phyloP scores from a whole-genome alignment of 1,139 yeast species.

The Magnusiomyces ingens region DNA sequence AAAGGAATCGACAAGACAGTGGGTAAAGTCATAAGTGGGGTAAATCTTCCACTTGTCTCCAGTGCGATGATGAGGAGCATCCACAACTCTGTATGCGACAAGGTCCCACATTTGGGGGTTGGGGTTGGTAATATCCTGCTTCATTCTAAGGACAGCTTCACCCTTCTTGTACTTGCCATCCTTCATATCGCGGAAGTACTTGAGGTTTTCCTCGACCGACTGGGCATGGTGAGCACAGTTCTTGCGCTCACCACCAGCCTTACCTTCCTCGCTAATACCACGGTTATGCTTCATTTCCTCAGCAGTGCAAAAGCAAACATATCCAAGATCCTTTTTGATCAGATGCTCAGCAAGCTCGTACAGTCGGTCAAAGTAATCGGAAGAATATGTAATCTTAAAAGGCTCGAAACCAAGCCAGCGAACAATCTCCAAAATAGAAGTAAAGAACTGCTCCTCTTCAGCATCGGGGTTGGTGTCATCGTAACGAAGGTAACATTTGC shows the following conservation, averaged over 20 bases:
- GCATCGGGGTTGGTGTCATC: constrained; percentile 97
- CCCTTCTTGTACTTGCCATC: constrained; percentile 86
- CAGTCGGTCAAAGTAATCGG: constrained; percentile 88
- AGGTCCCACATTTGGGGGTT: constrained; percentile 99
- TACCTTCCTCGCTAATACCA: constrained; percentile 87
- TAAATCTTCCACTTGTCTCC: constrained; percentile 96
- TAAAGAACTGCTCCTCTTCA: constrained; percentile 88
- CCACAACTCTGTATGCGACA: constrained; percentile 92
- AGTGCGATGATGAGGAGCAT: constrained; percentile 92
- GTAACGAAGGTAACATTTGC: constrained; percentile 88
- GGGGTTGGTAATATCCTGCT: constrained; percentile 78
- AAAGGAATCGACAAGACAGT: constrained; percentile 95
- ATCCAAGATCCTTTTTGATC: constrained; percentile 46
- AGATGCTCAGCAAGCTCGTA: constrained; percentile 73
- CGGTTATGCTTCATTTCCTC: constrained; percentile 87
- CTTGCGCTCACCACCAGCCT: constrained; percentile 96
- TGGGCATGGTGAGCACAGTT: constrained; percentile 42
- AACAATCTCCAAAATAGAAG: constrained; percentile 85
- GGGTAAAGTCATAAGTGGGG: constrained; percentile 98
- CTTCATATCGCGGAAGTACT: constrained; percentile 82
- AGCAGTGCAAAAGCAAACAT: constrained; percentile 89
- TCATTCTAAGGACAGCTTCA: constrained; percentile 93
- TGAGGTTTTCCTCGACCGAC: constrained; percentile 80
- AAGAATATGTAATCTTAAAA: constrained; percentile 77
- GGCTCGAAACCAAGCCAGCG: constrained; percentile 85